Percentiles rank a stretch among this genome's conserved stretches.
Evolutionary conservation across 495 filamentous ascomycete species (phyloP).

Genomic region (Astrocystis sublimbata): DNA sequence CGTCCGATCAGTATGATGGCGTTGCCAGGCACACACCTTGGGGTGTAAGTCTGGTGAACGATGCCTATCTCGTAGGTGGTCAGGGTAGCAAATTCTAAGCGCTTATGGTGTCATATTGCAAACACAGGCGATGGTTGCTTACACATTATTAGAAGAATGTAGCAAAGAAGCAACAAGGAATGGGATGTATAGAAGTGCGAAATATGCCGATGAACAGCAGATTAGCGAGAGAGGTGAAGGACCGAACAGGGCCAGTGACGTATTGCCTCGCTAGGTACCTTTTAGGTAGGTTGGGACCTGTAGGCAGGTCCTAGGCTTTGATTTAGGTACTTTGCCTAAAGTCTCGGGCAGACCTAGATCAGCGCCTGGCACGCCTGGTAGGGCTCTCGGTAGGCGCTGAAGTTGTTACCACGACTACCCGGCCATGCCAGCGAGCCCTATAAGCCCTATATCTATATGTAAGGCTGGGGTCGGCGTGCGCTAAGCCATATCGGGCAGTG

Average conservation of each 20-base stretch:
- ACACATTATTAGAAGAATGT: not conserved
- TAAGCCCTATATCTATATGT: conserved; percentile 7
- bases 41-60: not conserved
- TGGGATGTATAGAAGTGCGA: not conserved
- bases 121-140: too few relatives aligned
- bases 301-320: too few relatives aligned
- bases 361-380: too few relatives aligned
- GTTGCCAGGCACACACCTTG: not conserved
- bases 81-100: too few relatives aligned
- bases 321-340: not conserved
- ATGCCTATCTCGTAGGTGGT: too few relatives aligned
- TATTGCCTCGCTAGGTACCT: not conserved
- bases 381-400: too few relatives aligned
- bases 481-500: not conserved
- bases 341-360: not conserved
- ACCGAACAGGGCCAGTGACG: not conserved
- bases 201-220: not conserved
- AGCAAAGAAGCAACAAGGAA: not conserved
- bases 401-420: not conserved
- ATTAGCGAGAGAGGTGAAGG: conserved; percentile 7
- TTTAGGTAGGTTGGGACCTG: too few relatives aligned
- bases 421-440: conserved; percentile 16
- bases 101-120: too few relatives aligned
- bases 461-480: conserved; percentile 8
- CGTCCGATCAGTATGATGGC: not conserved